Percentiles rank a stretch among this genome's conserved stretches.
These are phyloP conservation scores for Fragaria vesca DNA, from an alignment of 306 rosid species.

Conservation along the genomic window DNA sequence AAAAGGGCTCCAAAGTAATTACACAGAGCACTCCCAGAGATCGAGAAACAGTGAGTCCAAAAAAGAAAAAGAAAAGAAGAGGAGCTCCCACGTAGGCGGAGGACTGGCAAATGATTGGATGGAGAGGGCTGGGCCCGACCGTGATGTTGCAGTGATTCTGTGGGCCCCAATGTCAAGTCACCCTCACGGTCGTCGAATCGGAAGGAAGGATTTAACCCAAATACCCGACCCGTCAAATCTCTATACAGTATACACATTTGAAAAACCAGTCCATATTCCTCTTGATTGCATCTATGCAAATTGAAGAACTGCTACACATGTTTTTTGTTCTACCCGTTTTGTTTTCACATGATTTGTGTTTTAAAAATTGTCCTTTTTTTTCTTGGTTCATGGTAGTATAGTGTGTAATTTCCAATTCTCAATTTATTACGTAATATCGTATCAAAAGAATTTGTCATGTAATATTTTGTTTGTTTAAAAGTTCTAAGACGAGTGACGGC, in stretches of 20 bases:
- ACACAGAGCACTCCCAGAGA: neutral
- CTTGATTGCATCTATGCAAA: neutral
- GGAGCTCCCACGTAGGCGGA: neutral
- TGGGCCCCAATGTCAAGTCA: slow-evolving; percentile 13
- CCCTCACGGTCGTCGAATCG: slow-evolving; percentile 24
- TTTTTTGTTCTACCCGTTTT: neutral
- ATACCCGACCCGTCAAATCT: slow-evolving; percentile 10
- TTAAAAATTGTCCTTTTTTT: neutral
- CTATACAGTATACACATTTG: neutral
- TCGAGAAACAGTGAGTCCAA: neutral
- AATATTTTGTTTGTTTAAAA: neutral
- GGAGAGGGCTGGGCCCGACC: slow-evolving; percentile 8
- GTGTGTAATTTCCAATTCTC: neutral
- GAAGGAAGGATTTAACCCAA: neutral
- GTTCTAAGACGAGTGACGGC: too few species aligned
- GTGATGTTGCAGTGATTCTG: slow-evolving; percentile 18
- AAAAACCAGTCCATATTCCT: neutral
- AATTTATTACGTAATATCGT: neutral
- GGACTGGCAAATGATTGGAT: slow-evolving; percentile 38
- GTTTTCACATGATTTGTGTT: neutral
- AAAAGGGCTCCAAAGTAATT: neutral
- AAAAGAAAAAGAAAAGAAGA: neutral
- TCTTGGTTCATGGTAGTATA: neutral
- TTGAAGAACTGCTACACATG: neutral
- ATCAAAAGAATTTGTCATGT: too few species aligned